Evolutionary conservation across 116 monocot species (phyloP).

Genomic region (Thalassia testudinum): DNA sequence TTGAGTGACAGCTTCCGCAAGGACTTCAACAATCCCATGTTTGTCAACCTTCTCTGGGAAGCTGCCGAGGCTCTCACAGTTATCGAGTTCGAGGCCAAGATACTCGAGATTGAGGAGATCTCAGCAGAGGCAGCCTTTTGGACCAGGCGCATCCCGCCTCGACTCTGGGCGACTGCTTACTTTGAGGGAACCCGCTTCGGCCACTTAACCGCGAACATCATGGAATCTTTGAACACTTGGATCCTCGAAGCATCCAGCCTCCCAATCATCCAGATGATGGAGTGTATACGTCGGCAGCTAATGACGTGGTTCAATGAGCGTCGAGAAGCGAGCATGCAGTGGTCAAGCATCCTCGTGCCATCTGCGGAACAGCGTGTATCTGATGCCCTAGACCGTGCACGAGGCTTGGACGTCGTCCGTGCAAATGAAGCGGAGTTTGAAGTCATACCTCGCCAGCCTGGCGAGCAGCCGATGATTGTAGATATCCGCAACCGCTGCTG

Average conservation of each 20-base stretch:
- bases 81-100: constrained; percentile 73
- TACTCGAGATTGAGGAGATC: constrained; percentile 75
- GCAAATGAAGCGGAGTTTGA: constrained; percentile 94
- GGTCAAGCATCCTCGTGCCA: constrained; percentile 66
- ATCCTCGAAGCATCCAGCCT: constrained; percentile 80
- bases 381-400: constrained; percentile 59
- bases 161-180: constrained; percentile 92
- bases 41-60: constrained; percentile 80
- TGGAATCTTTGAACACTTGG: constrained; percentile 76
- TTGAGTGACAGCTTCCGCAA: constrained; percentile 80
- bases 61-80: constrained; percentile 81
- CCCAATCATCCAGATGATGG: constrained; percentile 95
- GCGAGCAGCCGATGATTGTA: constrained; percentile 81
- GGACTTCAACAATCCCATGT: constrained; percentile 62
- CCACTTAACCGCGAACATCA: constrained; percentile 67
- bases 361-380: constrained; percentile 65
- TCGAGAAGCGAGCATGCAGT: constrained; percentile 82
- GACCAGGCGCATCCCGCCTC: constrained; percentile 61
- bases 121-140: constrained; percentile 73
- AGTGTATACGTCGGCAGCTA: constrained; percentile 72
- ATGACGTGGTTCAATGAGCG: constrained; percentile 99
- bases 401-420: constrained; percentile 46
- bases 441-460: constrained; percentile 32
- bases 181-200: constrained; percentile 85
- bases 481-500: constrained; percentile 91